Evolutionary conservation across 2,329 filamentous ascomycete species (phyloP).

Genomic region (Neofusicoccum laricinum): DNA sequence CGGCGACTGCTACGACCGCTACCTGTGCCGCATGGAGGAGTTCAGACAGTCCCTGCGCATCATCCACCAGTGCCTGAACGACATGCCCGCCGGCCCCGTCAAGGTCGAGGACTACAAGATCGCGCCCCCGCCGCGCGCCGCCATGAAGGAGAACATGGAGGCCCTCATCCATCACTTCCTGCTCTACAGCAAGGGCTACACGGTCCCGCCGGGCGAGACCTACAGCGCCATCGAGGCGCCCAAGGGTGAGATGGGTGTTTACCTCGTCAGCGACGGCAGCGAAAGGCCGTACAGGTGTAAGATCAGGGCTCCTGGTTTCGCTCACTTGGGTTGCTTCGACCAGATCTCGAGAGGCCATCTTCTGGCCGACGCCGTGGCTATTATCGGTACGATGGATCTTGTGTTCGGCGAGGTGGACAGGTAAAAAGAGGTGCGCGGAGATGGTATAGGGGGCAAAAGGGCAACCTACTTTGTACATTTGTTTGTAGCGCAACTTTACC

Average conservation of each 20-base stretch:
- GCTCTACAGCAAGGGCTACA: slow-evolving; percentile 97
- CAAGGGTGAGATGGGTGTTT: slow-evolving; percentile 99
- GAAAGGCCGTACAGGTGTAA: slow-evolving; percentile 97
- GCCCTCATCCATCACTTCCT: slow-evolving; percentile 98
- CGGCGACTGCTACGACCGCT: slow-evolving; percentile 98
- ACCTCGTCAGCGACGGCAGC: slow-evolving; percentile 89
- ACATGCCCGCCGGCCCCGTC: slow-evolving; percentile 94
- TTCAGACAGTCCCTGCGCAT: slow-evolving; percentile 98
- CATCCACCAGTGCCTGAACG: slow-evolving; percentile 97
- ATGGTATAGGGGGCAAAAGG: background rate
- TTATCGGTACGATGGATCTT: slow-evolving; percentile 62
- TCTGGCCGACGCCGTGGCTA: slow-evolving; percentile 92
- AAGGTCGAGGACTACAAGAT: slow-evolving; percentile 99
- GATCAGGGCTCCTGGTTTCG: slow-evolving; percentile 94
- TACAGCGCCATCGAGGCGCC: slow-evolving; percentile 99
- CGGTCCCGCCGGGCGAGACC: slow-evolving; percentile 94
- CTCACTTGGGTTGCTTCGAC: slow-evolving; percentile 91
- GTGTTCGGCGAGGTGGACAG: slow-evolving; percentile 30
- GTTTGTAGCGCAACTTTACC: slow-evolving; percentile 14
- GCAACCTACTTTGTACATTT: slow-evolving; percentile 16
- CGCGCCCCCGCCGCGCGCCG: slow-evolving; percentile 86
- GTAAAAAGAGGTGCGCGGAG: background rate
- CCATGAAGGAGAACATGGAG: slow-evolving; percentile 99
- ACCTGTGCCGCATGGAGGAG: slow-evolving; percentile 99
- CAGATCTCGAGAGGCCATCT: slow-evolving; percentile 90